A percentile compares a stretch with the other conserved stretches of the same genome.
Evolutionary conservation across 208 protist genomes (phyloP).

Genomic region (Herpetomonas samuelpessoai): DNA sequence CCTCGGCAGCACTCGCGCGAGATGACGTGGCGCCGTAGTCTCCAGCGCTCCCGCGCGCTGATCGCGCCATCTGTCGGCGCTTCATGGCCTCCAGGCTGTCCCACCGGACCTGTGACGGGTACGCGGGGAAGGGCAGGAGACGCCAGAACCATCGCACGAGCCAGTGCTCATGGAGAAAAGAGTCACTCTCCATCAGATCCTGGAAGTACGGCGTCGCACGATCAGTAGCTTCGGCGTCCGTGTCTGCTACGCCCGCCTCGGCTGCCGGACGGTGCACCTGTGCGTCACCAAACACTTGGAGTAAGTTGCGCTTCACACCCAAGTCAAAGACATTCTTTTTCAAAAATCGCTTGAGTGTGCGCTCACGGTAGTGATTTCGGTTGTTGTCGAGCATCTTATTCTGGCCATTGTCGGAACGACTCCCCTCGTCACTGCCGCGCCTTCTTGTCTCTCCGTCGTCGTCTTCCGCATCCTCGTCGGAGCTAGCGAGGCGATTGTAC

Average conservation of each 20-base stretch:
- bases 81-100: background rate
- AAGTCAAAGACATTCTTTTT: conserved; percentile 74
- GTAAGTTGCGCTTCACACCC: conserved; percentile 66
- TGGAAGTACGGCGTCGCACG: conserved; percentile 25
- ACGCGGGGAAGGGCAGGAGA: conserved; percentile 64
- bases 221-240: conserved; percentile 1
- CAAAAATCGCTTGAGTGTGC: conserved; percentile 24
- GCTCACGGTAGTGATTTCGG: conserved; percentile 3
- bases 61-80: background rate
- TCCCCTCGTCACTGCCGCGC: conserved; percentile 1
- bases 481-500: background rate
- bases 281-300: conserved; percentile 87
- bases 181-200: conserved; percentile 53
- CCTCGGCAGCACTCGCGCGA: background rate
- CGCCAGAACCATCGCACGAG: conserved; percentile 73
- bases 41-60: background rate
- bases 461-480: conserved; percentile 8
- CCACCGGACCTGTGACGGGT: conserved; percentile 41
- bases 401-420: conserved; percentile 7
- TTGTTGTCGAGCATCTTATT: conserved; percentile 4
- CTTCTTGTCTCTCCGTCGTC: no score
- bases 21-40: background rate
- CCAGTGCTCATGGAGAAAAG: conserved; percentile 36
- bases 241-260: background rate
- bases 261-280: conserved; percentile 8